Evolutionary conservation across 2,329 filamentous ascomycete genomes (phyloP), one percentile per base, ranked within the genome.

Genomic region (Coniella lustricola): DNA sequence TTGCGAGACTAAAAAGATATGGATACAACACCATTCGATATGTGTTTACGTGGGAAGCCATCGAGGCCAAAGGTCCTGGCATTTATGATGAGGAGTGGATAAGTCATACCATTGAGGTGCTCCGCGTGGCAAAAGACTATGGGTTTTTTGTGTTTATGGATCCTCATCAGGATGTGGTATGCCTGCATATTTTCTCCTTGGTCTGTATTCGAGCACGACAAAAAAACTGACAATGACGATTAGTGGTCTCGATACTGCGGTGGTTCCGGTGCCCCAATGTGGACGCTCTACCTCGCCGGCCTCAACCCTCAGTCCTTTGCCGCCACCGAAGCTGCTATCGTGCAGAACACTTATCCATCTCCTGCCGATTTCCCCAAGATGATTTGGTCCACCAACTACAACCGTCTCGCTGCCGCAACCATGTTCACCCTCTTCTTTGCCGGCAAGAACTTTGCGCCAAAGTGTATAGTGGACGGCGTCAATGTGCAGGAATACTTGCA

Each of bases 301-400:
- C 72, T 98, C 40, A 88, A 98, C 62, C 93, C 93, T 0, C 77
- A 84, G 64, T 83, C 79, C 56, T 96, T 98, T 61, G 81, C 83
- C 45, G 82, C 80, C 17, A 98, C 90, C 13, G 86, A 96, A 67
- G 91, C 91, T 3, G 89, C 93, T 33, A 78, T 97, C 51, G 91
- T 98, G 7, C 93, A 98, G 46, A 98, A 97, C 61, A 94, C 87
- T 2, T 96, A 88, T 62, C 82, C 87, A 9, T 79, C 95, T 17
- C 89, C 90, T 8, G 83, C 83, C 21, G 77, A 84, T 1, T 98
- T 91, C 56, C 93, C 93, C 20, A 97, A 96, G 70, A 98, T 98
- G 94, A 91, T 97, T 50, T 98, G 93, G 93, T 90, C 91, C 14
- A 97, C 94, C 44, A 98, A 98, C 64, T 98, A 98, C 66, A 86